Evolutionary conservation across 2,329 filamentous ascomycete species (phyloP), one percentile per base, ranked within the genome.

Genomic region (Conoideocrella luteorostrata): DNA sequence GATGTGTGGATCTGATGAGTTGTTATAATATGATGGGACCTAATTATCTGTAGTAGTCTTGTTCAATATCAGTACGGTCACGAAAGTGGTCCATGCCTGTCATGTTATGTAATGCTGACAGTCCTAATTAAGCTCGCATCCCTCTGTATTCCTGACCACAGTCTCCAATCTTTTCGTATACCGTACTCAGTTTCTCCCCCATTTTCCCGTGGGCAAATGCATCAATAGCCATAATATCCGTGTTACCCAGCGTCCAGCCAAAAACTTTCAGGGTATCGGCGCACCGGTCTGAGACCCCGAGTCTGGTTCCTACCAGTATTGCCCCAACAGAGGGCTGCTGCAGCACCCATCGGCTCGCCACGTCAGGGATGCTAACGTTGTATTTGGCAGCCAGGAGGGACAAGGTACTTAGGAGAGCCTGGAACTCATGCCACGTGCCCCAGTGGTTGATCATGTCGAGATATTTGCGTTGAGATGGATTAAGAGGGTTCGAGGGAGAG

Each of bases 311-410:
- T n/a, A n/a, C n/a, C n/a, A n/a, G n/a, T n/a, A n/a, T n/a, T n/a
- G n/a, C n/a, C n/a, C n/a, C n/a, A n/a, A 75, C 71, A 40, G 62
- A 62, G 4, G 64, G 59, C 43, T 70, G 63, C 47, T 75, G 71
- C 13, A 75, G 57, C 1, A 75, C 68, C 65, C 69, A 75, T 48
- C 71, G 59, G 7, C 63, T 65, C 1, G 71, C 71, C 2, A 74
- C 69, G 10, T 66, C 68, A 1, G 70, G 63, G 15, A 74, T 58
- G 2, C 61, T 58, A 2, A 70, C 66, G 0, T 48, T 38, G 47
- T 74, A 59, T 37, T 66, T 69, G n/a, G 47, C 46, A 0, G 64
- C 67, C n/a, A 74, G 61, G 0, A 26, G 32, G 3, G 55, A 52
- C 13, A 75, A 56, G 4, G 57, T 57, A 6, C 38, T 22, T 3